Evolutionary conservation across 768 basidiomycete species (phyloP).

Genomic region (Kwoniella sp.): DNA sequence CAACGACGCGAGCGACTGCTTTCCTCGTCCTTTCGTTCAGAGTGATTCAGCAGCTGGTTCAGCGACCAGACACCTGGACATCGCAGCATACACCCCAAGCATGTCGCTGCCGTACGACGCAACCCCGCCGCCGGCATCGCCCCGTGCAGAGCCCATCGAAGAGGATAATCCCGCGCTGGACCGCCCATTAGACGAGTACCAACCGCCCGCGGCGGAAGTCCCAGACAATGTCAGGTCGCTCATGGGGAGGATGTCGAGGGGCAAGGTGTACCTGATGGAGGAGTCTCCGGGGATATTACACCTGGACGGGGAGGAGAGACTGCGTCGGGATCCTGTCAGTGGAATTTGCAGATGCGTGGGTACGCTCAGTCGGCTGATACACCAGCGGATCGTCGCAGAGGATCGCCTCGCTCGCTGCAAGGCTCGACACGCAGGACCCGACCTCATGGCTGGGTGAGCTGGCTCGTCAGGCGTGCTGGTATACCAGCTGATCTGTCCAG

Average conservation of each 20-base stretch:
- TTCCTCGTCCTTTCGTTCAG: no score
- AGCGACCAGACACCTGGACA: no score
- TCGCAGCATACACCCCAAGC: neutral
- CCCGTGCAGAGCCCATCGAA: neutral
- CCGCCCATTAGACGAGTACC: constrained; percentile 33
- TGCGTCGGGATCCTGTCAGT: constrained; percentile 37
- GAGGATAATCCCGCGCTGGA: constrained; percentile 26
- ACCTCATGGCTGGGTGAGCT: constrained; percentile 38
- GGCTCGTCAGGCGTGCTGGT: neutral
- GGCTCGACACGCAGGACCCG: constrained; percentile 37
- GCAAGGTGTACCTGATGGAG: constrained; percentile 42
- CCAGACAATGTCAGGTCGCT: constrained; percentile 33
- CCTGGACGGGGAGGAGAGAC: constrained; percentile 22
- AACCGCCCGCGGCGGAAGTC: constrained; percentile 1
- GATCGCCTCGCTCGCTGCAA: constrained; percentile 37
- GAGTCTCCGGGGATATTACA: constrained; percentile 39
- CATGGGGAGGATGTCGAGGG: constrained; percentile 39
- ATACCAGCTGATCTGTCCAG: constrained; percentile 9
- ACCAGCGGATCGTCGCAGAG: constrained; percentile 12
- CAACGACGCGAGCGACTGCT: no score
- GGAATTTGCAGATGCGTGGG: neutral
- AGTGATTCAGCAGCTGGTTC: no score
- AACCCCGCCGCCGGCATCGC: constrained; percentile 26
- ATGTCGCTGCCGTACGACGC: constrained; percentile 40
- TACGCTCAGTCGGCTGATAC: neutral